Conservation (phyloP, 2,329 filamentous ascomycete genomes). For the Pochonia chlamydosporia region DNA sequence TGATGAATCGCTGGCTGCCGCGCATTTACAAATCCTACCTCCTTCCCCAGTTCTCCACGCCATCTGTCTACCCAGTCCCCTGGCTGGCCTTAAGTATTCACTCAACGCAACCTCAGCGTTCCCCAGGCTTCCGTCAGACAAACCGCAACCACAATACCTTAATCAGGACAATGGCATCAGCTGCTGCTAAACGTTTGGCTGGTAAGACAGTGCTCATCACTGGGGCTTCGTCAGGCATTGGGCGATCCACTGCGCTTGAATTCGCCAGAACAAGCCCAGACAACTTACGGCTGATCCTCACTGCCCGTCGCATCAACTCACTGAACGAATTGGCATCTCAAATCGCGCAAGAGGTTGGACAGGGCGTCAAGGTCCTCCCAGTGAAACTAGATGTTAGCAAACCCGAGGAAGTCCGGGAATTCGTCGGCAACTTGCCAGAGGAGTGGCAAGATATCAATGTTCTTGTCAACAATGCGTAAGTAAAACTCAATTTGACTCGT, state of each 20-base stretch:
- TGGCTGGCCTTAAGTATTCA: background rate
- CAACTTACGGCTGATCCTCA: conserved; percentile 77
- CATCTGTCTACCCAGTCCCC: background rate
- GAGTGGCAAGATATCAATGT: conserved; percentile 84
- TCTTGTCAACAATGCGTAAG: conserved; percentile 92
- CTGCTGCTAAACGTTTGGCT: conserved; percentile 74
- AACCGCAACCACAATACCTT: background rate
- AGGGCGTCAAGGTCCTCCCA: conserved; percentile 74
- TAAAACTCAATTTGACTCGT: conserved; percentile 12
- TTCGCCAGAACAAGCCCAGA: conserved; percentile 82
- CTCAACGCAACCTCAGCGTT: background rate
- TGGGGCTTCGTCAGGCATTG: conserved; percentile 90
- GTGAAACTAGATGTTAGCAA: conserved; percentile 85
- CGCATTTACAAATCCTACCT: background rate
- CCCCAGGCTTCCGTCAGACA: background rate
- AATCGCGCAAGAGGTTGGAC: conserved; percentile 70
- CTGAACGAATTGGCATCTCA: conserved; percentile 71
- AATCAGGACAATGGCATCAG: conserved; percentile 31
- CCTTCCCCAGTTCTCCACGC: no score
- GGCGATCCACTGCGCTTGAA: conserved; percentile 75
- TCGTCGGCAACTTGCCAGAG: conserved; percentile 68
- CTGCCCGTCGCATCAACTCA: conserved; percentile 77
- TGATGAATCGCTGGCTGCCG: background rate
- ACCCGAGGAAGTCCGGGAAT: conserved; percentile 63
- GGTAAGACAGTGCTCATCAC: conserved; percentile 93